Evolutionary conservation across 2,329 filamentous ascomycete species (phyloP), one percentile per base, ranked within the genome.

Genomic region (Alternaria angustiovoidea): DNA sequence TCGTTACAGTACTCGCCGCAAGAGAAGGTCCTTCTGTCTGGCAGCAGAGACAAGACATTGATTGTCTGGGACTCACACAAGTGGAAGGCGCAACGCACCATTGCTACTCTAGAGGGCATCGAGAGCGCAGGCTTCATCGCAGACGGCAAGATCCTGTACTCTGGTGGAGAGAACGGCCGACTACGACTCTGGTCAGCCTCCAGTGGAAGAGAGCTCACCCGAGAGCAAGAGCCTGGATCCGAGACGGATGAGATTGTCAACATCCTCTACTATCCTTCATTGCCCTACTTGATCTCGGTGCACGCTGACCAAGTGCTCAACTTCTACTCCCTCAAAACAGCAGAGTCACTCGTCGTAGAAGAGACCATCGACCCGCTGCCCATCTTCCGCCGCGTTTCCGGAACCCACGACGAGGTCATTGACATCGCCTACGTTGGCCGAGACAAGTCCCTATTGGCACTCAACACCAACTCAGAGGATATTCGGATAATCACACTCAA

Each of bases 331-430:
- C 76, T 85, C 72, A 61, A 77, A 74, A 51, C 85, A 73, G 49
- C 86, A 68, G 55, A 75, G 26, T 67, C 74, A 34, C 61, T 76
- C 55, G 61, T 73, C 79, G 59, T 73, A 71, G 65, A 80, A 59
- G 68, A 84, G 75, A 70, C 82, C 79, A 74, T 91, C 80, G 77
- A 81, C n/a, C 81, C 86, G n/a, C 77, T 90, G 24, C 82, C 85
- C 9, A 72, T 89, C 1, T 85, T 91, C 44, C 88, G 91, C 67
- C 88, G 93, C 44, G 96, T 99, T 67, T 97, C 94, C 5, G 96
- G 95, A 54, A 97, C 95, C 7, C 93, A 98, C 77, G 96, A 99
- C 76, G 95, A 99, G 77, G 93, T 99, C 53, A 97, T 99, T 68
- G 96, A 99, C 75, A 82, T 99, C 34, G 91, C 90, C 30, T 97